Conservation (phyloP, 495 filamentous ascomycete genomes). For the Hypoxylon cercidicola region DNA sequence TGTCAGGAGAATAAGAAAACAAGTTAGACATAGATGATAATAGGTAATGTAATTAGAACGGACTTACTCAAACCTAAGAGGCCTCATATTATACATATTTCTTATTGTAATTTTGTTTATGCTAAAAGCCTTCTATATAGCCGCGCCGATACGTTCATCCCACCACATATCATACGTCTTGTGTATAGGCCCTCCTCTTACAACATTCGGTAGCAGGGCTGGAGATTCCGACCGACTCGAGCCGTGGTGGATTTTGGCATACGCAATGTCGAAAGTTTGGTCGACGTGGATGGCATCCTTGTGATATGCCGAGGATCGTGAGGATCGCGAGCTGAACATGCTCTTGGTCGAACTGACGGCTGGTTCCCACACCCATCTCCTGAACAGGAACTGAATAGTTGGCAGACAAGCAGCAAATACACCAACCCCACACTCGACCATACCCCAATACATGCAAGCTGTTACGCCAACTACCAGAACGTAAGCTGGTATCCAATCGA, state of each 20-base stretch:
- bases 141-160: constrained; percentile 4
- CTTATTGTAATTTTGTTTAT: neutral
- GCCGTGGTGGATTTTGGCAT: constrained; percentile 6
- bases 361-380: constrained; percentile 24
- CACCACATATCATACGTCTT: constrained; percentile 3
- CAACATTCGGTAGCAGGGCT: neutral
- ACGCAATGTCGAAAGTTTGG: constrained; percentile 11
- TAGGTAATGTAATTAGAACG: too few species aligned
- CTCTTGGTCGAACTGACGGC: constrained; percentile 14
- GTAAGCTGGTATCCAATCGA: neutral
- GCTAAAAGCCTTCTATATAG: neutral
- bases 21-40: too few species aligned
- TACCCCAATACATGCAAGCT: constrained; percentile 39
- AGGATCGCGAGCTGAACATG: constrained; percentile 25
- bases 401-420: constrained; percentile 41
- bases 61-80: constrained; percentile 1
- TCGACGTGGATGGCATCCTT: constrained; percentile 15
- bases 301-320: neutral
- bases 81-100: neutral
- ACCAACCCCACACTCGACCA: constrained; percentile 39
- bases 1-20: too few species aligned
- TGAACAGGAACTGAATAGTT: constrained; percentile 32
- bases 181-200: neutral
- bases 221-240: constrained; percentile 14
- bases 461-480: constrained; percentile 24